These are phyloP conservation scores for Ascochyta fabae DNA, from an alignment of 2,329 filamentous ascomycete species.

Conservation along the genomic window DNA sequence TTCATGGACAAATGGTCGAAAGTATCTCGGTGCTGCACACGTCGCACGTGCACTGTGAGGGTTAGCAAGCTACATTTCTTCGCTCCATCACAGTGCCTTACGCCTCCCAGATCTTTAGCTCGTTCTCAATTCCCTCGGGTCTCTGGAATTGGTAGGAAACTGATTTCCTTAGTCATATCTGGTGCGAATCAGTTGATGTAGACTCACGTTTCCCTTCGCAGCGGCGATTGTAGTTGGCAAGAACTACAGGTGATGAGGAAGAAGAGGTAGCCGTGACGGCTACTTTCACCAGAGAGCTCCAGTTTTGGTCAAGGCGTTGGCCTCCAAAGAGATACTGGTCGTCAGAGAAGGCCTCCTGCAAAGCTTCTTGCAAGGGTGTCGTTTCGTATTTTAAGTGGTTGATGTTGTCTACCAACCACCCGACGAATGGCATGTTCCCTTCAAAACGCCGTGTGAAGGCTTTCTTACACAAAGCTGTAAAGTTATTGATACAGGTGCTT, in stretches of 20 bases:
- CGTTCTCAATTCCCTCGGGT: neutral
- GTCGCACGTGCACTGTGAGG: conserved; percentile 50
- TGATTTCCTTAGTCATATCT: neutral
- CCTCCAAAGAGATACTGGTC: conserved; percentile 43
- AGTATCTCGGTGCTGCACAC: conserved; percentile 53
- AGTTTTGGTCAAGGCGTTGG: conserved; percentile 14
- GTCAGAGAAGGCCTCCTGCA: conserved; percentile 4
- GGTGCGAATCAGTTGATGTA: neutral
- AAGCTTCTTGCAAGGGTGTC: conserved; percentile 13
- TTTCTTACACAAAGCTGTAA: conserved; percentile 48
- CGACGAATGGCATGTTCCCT: conserved; percentile 44
- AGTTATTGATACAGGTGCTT: neutral
- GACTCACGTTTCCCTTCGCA: conserved; percentile 48
- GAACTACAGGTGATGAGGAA: conserved; percentile 46
- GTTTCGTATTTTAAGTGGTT: conserved; percentile 46
- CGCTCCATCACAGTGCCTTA: neutral
- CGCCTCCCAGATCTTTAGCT: neutral
- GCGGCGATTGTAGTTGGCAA: conserved; percentile 56
- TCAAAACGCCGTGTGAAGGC: conserved; percentile 52
- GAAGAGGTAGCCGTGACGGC: conserved; percentile 51
- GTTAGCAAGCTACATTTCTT: neutral
- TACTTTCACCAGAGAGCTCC: conserved; percentile 48
- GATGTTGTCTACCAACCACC: conserved; percentile 36
- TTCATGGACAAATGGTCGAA: conserved; percentile 55
- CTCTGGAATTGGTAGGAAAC: neutral